Percentiles rank a stretch among this genome's conserved stretches.
Conservation (phyloP, 192 early-diverging fungal species). For the Backusella mclennaniae region DNA sequence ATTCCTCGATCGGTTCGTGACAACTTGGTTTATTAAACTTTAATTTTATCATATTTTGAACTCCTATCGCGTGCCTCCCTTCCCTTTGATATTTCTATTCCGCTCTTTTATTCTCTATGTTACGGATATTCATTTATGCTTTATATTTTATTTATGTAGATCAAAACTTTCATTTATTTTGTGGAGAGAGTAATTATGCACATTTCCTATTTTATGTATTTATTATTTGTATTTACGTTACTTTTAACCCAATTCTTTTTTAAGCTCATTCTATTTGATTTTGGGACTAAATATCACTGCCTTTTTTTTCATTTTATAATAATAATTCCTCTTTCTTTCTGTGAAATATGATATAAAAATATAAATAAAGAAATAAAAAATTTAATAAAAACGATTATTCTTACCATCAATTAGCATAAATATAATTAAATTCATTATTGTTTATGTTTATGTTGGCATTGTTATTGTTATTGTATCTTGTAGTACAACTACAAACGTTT, state of each 20-base stretch:
- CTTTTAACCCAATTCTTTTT: not conserved
- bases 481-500: not conserved
- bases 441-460: not conserved
- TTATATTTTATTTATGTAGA: conserved; percentile 1
- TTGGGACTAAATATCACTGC: not conserved
- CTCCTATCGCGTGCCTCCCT: not conserved
- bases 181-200: not conserved
- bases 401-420: not conserved
- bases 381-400: not conserved
- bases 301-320: not conserved
- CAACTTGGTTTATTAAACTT: not conserved
- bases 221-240: not conserved
- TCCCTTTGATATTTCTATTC: not conserved
- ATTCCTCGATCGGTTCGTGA: not conserved
- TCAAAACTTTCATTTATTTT: not conserved
- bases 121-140: conserved; percentile 6
- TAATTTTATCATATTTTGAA: not conserved
- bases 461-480: not conserved
- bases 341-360: not conserved
- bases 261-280: not conserved
- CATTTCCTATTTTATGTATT: not conserved
- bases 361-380: not conserved
- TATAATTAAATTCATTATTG: not conserved
- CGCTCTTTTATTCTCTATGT: not conserved
- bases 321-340: not conserved